Conservation (phyloP, 169 alveolate species). For the Plasmodium yoelii region DNA sequence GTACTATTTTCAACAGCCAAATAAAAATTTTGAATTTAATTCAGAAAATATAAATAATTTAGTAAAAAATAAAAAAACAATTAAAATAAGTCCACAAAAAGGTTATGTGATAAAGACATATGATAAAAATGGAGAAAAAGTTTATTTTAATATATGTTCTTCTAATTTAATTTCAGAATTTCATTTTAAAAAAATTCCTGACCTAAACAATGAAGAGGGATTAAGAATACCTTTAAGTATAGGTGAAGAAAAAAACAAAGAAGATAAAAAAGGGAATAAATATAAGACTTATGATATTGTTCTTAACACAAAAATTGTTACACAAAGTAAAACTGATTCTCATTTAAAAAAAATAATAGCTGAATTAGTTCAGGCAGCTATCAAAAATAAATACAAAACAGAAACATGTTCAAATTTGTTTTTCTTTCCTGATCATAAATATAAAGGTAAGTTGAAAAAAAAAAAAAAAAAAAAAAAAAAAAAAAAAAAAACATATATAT, state of each 20-base stretch:
- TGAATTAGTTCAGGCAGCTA: conserved; percentile 72
- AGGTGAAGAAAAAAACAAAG: conserved; percentile 73
- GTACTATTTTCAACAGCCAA: not conserved
- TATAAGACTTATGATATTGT: conserved; percentile 75
- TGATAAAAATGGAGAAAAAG: conserved; percentile 73
- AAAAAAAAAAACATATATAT: too few species aligned
- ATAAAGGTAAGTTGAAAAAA: conserved; percentile 26
- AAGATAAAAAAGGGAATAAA: conserved; percentile 74
- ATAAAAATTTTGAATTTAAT: conserved; percentile 41
- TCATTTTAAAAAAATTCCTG: conserved; percentile 68
- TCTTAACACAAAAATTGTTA: conserved; percentile 62
- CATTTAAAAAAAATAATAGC: conserved; percentile 70
- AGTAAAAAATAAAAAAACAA: conserved; percentile 31
- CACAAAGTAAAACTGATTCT: conserved; percentile 40
- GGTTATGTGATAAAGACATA: conserved; percentile 77
- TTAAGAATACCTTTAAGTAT: conserved; percentile 76
- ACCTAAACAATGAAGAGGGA: conserved; percentile 57
- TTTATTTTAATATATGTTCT: conserved; percentile 59
- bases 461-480: too few species aligned
- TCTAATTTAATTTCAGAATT: conserved; percentile 70
- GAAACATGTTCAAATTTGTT: conserved; percentile 64
- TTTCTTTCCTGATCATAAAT: conserved; percentile 73
- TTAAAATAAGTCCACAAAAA: conserved; percentile 73
- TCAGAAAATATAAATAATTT: conserved; percentile 21
- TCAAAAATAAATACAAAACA: conserved; percentile 67